phyloP scores from a whole-genome alignment of 345 rosid genomes.

The Boechera stricta region DNA sequence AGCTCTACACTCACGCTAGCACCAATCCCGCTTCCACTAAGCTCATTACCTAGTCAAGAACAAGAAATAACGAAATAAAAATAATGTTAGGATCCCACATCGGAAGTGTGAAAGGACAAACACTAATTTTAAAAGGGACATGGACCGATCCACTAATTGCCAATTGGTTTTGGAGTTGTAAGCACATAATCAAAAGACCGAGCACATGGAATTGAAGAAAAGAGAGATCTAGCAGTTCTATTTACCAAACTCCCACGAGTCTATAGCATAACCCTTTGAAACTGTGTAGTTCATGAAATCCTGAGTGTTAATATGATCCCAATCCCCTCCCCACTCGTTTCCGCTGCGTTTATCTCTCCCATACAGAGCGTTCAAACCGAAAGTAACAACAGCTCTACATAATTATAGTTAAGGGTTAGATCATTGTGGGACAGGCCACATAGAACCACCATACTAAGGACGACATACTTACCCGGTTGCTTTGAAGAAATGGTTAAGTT shows the following conservation, averaged over 20 bases:
- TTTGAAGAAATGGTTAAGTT: slow-evolving; percentile 65
- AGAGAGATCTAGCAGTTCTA: background rate
- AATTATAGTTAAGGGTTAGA: background rate
- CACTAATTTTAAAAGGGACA: background rate
- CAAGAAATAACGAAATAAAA: background rate
- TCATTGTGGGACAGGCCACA: background rate
- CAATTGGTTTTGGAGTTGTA: background rate
- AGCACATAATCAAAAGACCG: background rate
- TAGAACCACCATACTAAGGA: background rate
- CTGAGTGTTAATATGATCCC: slow-evolving; percentile 76
- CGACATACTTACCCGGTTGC: slow-evolving; percentile 63
- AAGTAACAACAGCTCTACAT: slow-evolving; percentile 75
- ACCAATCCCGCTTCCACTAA: slow-evolving; percentile 79
- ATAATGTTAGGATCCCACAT: background rate
- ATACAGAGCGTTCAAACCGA: slow-evolving; percentile 80
- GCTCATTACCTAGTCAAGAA: slow-evolving; percentile 72
- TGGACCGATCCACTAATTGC: too few species aligned
- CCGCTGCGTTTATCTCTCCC: slow-evolving; percentile 64
- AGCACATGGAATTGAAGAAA: background rate
- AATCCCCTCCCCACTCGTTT: slow-evolving; percentile 72
- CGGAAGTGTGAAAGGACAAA: background rate
- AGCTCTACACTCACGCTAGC: slow-evolving; percentile 74
- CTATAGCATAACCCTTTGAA: slow-evolving; percentile 70
- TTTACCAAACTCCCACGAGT: slow-evolving; percentile 95
- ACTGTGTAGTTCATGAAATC: slow-evolving; percentile 78